These are phyloP conservation scores for Aplosporella prunicola DNA, from an alignment of 2,329 filamentous ascomycete genomes.

Conservation along the genomic window DNA sequence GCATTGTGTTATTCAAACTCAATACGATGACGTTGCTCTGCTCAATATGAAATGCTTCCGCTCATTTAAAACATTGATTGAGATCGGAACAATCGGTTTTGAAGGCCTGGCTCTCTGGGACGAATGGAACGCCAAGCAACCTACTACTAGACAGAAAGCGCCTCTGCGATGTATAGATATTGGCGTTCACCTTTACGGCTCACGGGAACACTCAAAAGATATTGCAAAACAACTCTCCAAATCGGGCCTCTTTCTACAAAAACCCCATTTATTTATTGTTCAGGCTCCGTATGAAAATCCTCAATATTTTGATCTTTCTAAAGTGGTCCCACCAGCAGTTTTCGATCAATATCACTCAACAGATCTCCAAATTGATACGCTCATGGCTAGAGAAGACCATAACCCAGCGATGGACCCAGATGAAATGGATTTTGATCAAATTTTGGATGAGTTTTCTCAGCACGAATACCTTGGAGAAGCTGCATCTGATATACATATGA, in stretches of 20 bases:
- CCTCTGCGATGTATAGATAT: background rate
- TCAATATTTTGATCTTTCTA: background rate
- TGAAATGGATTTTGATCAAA: constrained; percentile 2
- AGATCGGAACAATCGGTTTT: background rate
- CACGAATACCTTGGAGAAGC: constrained; percentile 4
- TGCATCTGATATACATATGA: constrained; percentile 15
- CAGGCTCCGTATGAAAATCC: background rate
- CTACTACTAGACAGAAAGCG: no score
- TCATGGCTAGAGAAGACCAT: no score
- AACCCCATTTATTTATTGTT: background rate
- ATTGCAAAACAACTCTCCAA: background rate
- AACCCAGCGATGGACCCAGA: background rate
- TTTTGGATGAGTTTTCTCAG: constrained; percentile 9
- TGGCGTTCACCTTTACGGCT: background rate
- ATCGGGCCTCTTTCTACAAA: background rate
- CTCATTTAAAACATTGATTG: background rate
- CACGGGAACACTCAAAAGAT: background rate
- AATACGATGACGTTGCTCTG: background rate
- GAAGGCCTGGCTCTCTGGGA: background rate
- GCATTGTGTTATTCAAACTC: background rate
- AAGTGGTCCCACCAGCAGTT: no score
- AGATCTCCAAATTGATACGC: no score
- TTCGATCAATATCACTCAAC: no score
- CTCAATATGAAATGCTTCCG: background rate
- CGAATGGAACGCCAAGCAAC: background rate